Percentiles rank a stretch among this genome's conserved stretches.
Evolutionary conservation across 805 yeast genomes (phyloP).

Genomic region (Ogataea polymorpha): DNA sequence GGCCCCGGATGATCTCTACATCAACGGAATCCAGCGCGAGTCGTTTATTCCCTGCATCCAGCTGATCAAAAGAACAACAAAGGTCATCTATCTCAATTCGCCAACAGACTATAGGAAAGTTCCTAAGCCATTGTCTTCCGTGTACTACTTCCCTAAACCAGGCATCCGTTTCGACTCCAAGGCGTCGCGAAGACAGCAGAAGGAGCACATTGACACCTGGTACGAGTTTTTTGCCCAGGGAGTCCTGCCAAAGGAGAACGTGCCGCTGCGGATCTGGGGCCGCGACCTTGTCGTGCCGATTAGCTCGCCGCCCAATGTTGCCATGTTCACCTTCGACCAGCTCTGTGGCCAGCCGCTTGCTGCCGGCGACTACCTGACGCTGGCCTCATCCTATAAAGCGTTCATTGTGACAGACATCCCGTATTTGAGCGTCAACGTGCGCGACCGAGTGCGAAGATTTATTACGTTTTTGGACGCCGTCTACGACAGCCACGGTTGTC

Average conservation of each 20-base stretch:
- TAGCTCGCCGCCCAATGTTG: conserved; percentile 75
- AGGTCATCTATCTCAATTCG: conserved; percentile 78
- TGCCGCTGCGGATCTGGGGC: conserved; percentile 76
- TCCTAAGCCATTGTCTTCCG: conserved; percentile 77
- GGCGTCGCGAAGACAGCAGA: conserved; percentile 48
- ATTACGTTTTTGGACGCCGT: conserved; percentile 95
- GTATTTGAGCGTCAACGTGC: conserved; percentile 65
- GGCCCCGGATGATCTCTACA: conserved; percentile 89
- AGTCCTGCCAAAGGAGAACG: conserved; percentile 38
- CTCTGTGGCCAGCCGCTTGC: conserved; percentile 85
- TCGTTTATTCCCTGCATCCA: conserved; percentile 91
- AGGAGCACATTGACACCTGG: conserved; percentile 72
- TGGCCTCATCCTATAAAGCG: conserved; percentile 72
- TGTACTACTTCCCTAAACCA: conserved; percentile 70
- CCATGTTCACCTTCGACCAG: conserved; percentile 83
- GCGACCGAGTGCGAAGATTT: conserved; percentile 86
- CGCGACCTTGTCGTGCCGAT: conserved; percentile 72
- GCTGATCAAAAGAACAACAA: conserved; percentile 65
- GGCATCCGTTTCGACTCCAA: conserved; percentile 54
- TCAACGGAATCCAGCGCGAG: conserved; percentile 90
- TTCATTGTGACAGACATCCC: conserved; percentile 95
- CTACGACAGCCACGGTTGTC: conserved; percentile 82
- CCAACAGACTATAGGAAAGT: conserved; percentile 93
- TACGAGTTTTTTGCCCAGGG: conserved; percentile 71
- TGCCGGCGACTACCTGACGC: conserved; percentile 89